A percentile compares a stretch with the other conserved stretches of the same genome.
Conservation (phyloP, 306 rosid genomes). For the Pterocarpus santalinus region DNA sequence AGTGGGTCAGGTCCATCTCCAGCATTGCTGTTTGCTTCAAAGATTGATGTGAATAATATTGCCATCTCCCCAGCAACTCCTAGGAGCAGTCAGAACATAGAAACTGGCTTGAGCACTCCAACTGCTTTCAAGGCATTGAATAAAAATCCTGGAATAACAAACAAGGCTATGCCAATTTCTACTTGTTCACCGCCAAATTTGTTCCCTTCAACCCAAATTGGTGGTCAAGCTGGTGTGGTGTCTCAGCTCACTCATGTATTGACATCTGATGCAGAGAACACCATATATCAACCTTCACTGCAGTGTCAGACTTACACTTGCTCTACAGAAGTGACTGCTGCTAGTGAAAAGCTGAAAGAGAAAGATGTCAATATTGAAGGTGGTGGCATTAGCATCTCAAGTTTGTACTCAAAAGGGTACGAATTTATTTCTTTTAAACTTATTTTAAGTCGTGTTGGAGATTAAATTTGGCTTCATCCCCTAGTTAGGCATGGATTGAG, state of each 20-base stretch:
- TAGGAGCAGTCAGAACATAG: constrained; percentile 61
- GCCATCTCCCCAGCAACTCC: constrained; percentile 60
- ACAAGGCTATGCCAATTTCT: constrained; percentile 39
- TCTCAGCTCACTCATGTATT: constrained; percentile 63
- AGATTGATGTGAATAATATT: constrained; percentile 66
- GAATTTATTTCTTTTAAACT: constrained; percentile 42
- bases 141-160: constrained; percentile 62
- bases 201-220: constrained; percentile 55
- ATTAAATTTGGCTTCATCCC: constrained; percentile 15
- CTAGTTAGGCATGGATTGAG: constrained; percentile 1
- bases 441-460: constrained; percentile 9
- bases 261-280: constrained; percentile 65
- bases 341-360: constrained; percentile 78
- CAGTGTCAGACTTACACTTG: constrained; percentile 47
- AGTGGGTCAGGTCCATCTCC: constrained; percentile 71
- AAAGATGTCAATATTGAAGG: constrained; percentile 84
- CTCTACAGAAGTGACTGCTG: constrained; percentile 35
- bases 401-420: constrained; percentile 92
- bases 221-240: constrained; percentile 49
- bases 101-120: constrained; percentile 66
- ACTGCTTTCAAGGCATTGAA: constrained; percentile 67
- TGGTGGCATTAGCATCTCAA: constrained; percentile 89
- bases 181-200: constrained; percentile 57
- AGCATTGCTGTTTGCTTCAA: constrained; percentile 66
- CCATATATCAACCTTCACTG: constrained; percentile 56